These are phyloP conservation scores for Flaveria sonorensis DNA, from an alignment of 129 eudicot species.

Conservation along the genomic window DNA sequence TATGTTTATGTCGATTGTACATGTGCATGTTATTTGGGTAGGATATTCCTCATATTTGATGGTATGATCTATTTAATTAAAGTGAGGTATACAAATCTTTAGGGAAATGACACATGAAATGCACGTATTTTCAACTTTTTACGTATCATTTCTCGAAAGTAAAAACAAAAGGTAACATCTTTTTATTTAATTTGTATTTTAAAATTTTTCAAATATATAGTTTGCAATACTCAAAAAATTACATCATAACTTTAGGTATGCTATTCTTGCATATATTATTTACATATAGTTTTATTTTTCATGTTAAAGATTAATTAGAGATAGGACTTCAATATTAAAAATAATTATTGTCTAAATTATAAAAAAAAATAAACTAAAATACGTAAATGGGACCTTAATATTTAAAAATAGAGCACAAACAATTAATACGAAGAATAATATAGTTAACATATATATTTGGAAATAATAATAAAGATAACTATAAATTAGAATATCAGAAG, in stretches of 20 bases:
- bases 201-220: not conserved
- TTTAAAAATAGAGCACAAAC: too few relatives aligned
- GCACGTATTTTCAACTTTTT: conserved; percentile 15
- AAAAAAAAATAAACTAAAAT: not conserved
- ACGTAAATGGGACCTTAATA: too few relatives aligned
- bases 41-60: conserved; percentile 1
- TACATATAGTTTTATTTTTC: not conserved
- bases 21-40: not conserved
- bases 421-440: too few relatives aligned
- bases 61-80: not conserved
- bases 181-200: not conserved
- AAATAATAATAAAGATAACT: too few relatives aligned
- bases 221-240: not conserved
- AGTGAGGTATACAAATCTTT: conserved; percentile 14
- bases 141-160: conserved; percentile 11
- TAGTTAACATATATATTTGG: too few relatives aligned
- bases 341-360: not conserved
- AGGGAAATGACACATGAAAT: conserved; percentile 24
- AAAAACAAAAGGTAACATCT: not conserved
- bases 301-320: not conserved
- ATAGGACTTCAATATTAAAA: not conserved
- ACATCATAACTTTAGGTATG: not conserved
- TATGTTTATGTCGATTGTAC: too few relatives aligned
- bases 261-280: not conserved
- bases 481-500: not conserved